phyloP scores from a whole-genome alignment of 2,329 filamentous ascomycete genomes.

The Lachnellula hyalina region DNA sequence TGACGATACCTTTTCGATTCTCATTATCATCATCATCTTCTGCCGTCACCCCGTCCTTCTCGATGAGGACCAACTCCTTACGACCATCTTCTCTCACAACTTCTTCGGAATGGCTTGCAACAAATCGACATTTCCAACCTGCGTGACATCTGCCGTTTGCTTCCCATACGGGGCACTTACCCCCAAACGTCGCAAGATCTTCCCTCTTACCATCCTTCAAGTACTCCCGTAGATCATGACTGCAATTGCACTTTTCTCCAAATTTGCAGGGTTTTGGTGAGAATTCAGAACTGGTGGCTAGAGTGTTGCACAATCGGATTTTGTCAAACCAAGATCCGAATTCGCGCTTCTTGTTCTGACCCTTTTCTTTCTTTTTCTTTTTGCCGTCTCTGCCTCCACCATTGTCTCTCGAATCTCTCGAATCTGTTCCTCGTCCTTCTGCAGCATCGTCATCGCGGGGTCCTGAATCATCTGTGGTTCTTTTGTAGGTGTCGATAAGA shows the following conservation, averaged over 20 bases:
- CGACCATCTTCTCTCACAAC: slow-evolving; percentile 70
- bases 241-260: slow-evolving; percentile 73
- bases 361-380: slow-evolving; percentile 57
- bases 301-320: slow-evolving; percentile 70
- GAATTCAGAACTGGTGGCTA: slow-evolving; percentile 70
- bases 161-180: slow-evolving; percentile 78
- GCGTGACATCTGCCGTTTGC: slow-evolving; percentile 69
- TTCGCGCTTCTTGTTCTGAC: slow-evolving; percentile 77
- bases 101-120: slow-evolving; percentile 80
- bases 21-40: slow-evolving; percentile 34
- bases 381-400: slow-evolving; percentile 39
- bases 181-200: slow-evolving; percentile 70
- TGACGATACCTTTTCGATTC: slow-evolving; percentile 62
- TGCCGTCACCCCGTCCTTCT: slow-evolving; percentile 31
- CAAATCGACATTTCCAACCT: slow-evolving; percentile 94
- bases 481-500: slow-evolving; percentile 22
- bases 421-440: slow-evolving; percentile 33
- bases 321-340: slow-evolving; percentile 78
- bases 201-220: slow-evolving; percentile 73
- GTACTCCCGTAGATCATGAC: slow-evolving; percentile 83
- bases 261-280: slow-evolving; percentile 72
- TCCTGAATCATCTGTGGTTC: slow-evolving; percentile 11
- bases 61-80: slow-evolving; percentile 72
- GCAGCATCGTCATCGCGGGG: slow-evolving; percentile 50
- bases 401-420: slow-evolving; percentile 33